Conservation (phyloP, 352 stramenopile genomes). For the Phytophthora pluvialis region DNA sequence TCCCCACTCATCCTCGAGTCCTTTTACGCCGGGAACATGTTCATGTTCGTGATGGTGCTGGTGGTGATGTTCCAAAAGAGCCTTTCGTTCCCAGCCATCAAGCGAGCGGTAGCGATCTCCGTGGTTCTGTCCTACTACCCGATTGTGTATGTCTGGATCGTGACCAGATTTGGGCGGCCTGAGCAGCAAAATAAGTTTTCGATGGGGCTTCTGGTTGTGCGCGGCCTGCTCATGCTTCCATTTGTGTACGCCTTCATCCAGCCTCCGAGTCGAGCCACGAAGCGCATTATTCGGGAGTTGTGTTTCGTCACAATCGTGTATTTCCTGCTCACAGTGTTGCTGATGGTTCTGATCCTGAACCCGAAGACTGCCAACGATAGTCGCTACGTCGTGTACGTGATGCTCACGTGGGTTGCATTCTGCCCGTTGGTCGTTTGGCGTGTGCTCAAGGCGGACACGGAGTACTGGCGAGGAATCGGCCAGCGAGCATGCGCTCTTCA, state of each 20-base stretch:
- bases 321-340: conserved; percentile 20
- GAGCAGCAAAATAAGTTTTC: conserved; percentile 19
- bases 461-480: conserved; percentile 54
- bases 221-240: conserved; percentile 22
- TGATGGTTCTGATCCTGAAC: conserved; percentile 31
- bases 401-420: conserved; percentile 31
- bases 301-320: conserved; percentile 31
- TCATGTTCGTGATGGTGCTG: conserved; percentile 45
- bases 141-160: conserved; percentile 30
- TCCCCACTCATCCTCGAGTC: conserved; percentile 30
- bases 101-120: conserved; percentile 31
- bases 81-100: conserved; percentile 43
- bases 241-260: conserved; percentile 46
- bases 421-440: conserved; percentile 51
- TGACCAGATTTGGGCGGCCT: conserved; percentile 12
- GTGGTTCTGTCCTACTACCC: conserved; percentile 37
- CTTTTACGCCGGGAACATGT: conserved; percentile 43
- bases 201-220: conserved; percentile 22
- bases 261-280: conserved; percentile 39
- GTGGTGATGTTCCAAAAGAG: conserved; percentile 59
- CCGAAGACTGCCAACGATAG: conserved; percentile 17
- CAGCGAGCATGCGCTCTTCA: conserved; percentile 39
- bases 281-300: conserved; percentile 41
- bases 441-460: conserved; percentile 51
- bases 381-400: conserved; percentile 20